Base-by-base conservation (phyloP, 2,329 filamentous ascomycete species). In the Pseudovirgaria hyperparasitica region DNA sequence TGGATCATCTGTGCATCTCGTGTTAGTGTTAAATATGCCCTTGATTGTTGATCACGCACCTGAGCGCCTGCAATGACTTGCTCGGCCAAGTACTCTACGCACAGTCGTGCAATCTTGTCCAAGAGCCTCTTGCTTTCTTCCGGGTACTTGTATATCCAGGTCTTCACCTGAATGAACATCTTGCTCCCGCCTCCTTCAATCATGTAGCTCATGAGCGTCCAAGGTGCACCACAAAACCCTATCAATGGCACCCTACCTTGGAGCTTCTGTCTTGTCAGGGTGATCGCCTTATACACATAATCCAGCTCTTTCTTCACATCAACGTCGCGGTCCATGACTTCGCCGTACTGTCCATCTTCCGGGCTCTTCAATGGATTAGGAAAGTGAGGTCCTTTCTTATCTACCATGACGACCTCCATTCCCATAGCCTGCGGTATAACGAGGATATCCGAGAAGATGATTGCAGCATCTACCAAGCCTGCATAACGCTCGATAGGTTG, bases 181-280 rank as follows among this genome's bases (percentile, higher is more conserved):
- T 96, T 96, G 41, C 80, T 92, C 22, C 90, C 90, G 25, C 90
- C 90, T 10, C 90, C 90, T 58, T 98, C 90, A 11, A 96, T 84
- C 90, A 98, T 98, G 62, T 98, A 98, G 63, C 87, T 93, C 47
- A 98, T 70, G 33, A 98, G 58, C 2, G 90, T 98, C 84, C 90
- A 98, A 1, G 90, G 90, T 6, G 90, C 86, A 29, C 90, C 90
- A 45, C 86, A 94, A 62, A 98, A 98, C 19, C 90, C 90, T 50
- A 93, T 92, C 38, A 98, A 60, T 5, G 90, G 90, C 17, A 98
- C 90, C 23, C 85, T 69, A 1, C 90, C 90, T 25, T 76, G 67
- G 27, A 98, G 61, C 65, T 93, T 94, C 52, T 82, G 69, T 40
- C 90, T 69, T 15, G 90, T 96, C 46, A 94, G 55, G 1, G 85